A percentile compares a stretch with the other conserved stretches of the same genome.
Conservation (phyloP, 2,329 filamentous ascomycete genomes). For the Neopestalotiopsis clavispora region DNA sequence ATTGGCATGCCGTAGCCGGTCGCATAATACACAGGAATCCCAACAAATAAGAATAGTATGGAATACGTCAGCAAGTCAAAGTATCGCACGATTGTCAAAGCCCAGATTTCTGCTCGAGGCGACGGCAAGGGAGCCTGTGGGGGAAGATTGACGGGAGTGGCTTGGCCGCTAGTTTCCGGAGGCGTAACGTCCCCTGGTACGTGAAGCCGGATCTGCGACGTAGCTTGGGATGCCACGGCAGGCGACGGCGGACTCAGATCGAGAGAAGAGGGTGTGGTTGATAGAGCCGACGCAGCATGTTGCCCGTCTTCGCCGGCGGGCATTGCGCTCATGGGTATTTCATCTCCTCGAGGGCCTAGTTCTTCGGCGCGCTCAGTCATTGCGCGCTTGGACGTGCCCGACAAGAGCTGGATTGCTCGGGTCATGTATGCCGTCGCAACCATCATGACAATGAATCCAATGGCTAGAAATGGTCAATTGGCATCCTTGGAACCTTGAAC, state of each 20-base stretch:
- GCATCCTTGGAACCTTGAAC: background rate
- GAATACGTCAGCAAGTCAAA: slow-evolving; percentile 52
- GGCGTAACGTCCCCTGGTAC: slow-evolving; percentile 12
- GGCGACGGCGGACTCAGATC: slow-evolving; percentile 27
- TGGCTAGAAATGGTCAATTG: slow-evolving; percentile 40
- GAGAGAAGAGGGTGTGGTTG: background rate
- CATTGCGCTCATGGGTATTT: slow-evolving; percentile 48
- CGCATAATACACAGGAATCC: slow-evolving; percentile 59
- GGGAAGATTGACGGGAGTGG: slow-evolving; percentile 17
- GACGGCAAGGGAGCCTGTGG: slow-evolving; percentile 47
- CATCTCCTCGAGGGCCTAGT: slow-evolving; percentile 47
- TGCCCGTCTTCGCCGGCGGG: slow-evolving; percentile 23
- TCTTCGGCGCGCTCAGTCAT: slow-evolving; percentile 57
- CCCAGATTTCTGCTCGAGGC: slow-evolving; percentile 55
- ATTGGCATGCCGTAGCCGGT: slow-evolving; percentile 56
- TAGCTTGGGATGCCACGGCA: slow-evolving; percentile 16
- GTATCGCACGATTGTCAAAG: slow-evolving; percentile 47
- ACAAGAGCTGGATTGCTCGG: slow-evolving; percentile 54
- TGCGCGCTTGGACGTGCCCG: slow-evolving; percentile 57
- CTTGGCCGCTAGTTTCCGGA: slow-evolving; percentile 7
- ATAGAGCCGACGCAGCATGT: slow-evolving; percentile 18
- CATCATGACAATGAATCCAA: slow-evolving; percentile 60
- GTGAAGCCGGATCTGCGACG: slow-evolving; percentile 15
- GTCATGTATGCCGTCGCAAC: slow-evolving; percentile 58
- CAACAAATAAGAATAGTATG: slow-evolving; percentile 52